phyloP scores from a whole-genome alignment of 2,329 filamentous ascomycete species.

The Aspergillus intermedius region DNA sequence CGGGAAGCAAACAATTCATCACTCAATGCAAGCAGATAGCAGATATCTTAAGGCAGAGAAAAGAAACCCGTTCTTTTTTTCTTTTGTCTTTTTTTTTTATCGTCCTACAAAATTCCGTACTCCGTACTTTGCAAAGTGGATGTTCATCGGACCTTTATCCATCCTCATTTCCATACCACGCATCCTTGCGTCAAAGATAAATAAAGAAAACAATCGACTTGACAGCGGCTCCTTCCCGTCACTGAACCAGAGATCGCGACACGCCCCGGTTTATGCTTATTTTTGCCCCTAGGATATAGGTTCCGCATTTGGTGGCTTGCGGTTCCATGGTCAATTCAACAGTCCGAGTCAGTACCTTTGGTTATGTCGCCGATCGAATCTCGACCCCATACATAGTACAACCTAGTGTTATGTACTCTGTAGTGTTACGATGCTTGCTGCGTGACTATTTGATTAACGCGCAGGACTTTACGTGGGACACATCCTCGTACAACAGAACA shows the following conservation, averaged over 20 bases:
- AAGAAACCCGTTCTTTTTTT: background rate
- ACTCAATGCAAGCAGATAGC: background rate
- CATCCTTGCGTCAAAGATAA: background rate
- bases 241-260: slow-evolving; percentile 16
- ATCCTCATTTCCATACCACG: slow-evolving; percentile 6
- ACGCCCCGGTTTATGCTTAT: slow-evolving; percentile 22
- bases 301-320: slow-evolving; percentile 2
- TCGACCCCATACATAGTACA: no score
- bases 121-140: slow-evolving; percentile 14
- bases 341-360: background rate
- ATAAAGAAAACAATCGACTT: slow-evolving; percentile 1
- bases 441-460: no score
- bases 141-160: slow-evolving; percentile 13
- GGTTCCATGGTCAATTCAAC: background rate
- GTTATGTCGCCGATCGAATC: background rate
- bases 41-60: background rate
- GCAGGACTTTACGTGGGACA: no score
- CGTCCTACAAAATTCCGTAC: slow-evolving; percentile 9
- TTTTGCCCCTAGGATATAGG: slow-evolving; percentile 8
- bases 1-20: background rate
- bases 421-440: no score
- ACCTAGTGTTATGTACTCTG: no score
- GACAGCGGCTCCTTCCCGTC: slow-evolving; percentile 16
- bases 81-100: slow-evolving; percentile 5
- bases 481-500: no score